Evolutionary conservation across 2,329 filamentous ascomycete genomes (phyloP).

Genomic region (Teratosphaeria pseudoeucalypti): DNA sequence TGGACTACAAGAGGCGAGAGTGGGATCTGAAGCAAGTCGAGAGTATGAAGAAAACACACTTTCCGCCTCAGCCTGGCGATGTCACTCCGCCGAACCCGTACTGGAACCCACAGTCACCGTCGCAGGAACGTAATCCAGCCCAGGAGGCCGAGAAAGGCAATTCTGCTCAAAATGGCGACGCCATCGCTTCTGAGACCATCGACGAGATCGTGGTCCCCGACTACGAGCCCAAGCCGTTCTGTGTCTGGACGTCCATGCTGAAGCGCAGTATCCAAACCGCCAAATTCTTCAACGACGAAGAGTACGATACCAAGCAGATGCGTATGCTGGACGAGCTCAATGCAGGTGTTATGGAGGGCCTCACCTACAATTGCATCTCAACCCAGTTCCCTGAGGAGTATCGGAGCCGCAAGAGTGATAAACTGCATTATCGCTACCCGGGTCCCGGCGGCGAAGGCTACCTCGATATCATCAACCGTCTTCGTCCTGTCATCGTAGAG

Average conservation of each 20-base stretch:
- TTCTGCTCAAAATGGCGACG: not conserved
- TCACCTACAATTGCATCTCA: slow-evolving; percentile 87
- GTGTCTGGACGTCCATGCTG: slow-evolving; percentile 97
- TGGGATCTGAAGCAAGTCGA: slow-evolving; percentile 78
- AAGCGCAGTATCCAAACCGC: slow-evolving; percentile 80
- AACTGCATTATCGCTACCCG: slow-evolving; percentile 92
- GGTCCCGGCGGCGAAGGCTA: slow-evolving; percentile 94
- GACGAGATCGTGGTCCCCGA: slow-evolving; percentile 21
- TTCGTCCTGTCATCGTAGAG: slow-evolving; percentile 91
- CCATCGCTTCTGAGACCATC: not conserved
- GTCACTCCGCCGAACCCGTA: slow-evolving; percentile 92
- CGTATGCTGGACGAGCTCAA: slow-evolving; percentile 76
- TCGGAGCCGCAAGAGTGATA: slow-evolving; percentile 66
- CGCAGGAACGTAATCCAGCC: not conserved
- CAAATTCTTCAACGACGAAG: slow-evolving; percentile 86
- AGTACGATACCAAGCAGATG: slow-evolving; percentile 83
- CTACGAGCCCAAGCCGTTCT: slow-evolving; percentile 68
- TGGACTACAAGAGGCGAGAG: slow-evolving; percentile 65
- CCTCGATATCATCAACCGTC: slow-evolving; percentile 88
- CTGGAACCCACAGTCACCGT: slow-evolving; percentile 40
- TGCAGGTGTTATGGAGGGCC: slow-evolving; percentile 81
- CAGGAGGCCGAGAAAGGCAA: not conserved
- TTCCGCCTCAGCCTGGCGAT: slow-evolving; percentile 84
- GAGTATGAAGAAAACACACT: slow-evolving; percentile 65
- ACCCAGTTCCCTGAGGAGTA: slow-evolving; percentile 73